Evolutionary conservation across 495 filamentous ascomycete species (phyloP).

Genomic region (Penicillium robsamsonii): DNA sequence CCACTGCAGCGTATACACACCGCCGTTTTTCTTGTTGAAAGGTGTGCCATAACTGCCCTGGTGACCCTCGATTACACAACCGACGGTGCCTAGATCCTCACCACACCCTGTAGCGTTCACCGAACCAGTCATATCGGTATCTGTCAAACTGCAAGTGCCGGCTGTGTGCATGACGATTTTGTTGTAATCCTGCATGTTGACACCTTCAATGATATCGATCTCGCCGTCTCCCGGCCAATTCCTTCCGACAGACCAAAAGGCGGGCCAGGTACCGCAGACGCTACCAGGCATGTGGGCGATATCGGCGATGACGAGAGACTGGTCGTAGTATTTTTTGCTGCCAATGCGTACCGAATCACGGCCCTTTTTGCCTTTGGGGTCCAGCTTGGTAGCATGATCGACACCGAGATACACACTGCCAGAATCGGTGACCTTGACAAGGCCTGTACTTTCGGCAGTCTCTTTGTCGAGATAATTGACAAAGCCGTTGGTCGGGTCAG

Average conservation of each 20-base stretch:
- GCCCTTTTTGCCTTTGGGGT: conserved; percentile 42
- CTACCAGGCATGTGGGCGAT: conserved; percentile 73
- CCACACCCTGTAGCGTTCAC: conserved; percentile 55
- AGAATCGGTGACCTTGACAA: conserved; percentile 55
- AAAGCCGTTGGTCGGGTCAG: conserved; percentile 68
- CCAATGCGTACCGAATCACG: conserved; percentile 67
- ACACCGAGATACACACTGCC: conserved; percentile 53
- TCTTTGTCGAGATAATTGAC: conserved; percentile 61
- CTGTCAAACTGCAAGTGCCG: conserved; percentile 59
- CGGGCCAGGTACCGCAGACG: conserved; percentile 71
- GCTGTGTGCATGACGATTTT: conserved; percentile 74
- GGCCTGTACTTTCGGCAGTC: conserved; percentile 52
- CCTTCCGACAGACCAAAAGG: conserved; percentile 72
- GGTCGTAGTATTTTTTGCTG: conserved; percentile 64
- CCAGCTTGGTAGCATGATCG: conserved; percentile 41
- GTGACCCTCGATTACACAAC: conserved; percentile 46
- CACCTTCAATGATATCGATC: conserved; percentile 90
- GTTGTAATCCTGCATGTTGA: conserved; percentile 65
- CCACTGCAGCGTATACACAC: conserved; percentile 80
- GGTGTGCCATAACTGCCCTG: conserved; percentile 62
- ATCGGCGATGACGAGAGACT: conserved; percentile 71
- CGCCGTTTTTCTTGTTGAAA: conserved; percentile 73
- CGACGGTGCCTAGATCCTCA: conserved; percentile 48
- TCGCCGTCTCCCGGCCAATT: conserved; percentile 80
- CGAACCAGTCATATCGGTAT: conserved; percentile 47